Base-by-base conservation (phyloP, 352 stramenopile genomes). In the Pilasporangium apinafurcum region DNA sequence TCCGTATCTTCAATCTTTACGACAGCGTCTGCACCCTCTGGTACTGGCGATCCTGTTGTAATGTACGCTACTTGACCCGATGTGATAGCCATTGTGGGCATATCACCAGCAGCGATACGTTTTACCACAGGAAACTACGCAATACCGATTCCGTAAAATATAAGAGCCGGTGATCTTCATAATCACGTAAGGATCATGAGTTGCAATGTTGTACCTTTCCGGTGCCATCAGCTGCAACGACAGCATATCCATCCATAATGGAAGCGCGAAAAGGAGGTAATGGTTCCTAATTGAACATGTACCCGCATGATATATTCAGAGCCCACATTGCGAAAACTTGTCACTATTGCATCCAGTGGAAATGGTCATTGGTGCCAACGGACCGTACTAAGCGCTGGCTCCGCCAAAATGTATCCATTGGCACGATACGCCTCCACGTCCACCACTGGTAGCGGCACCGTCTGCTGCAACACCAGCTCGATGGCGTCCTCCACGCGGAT, bases 201-300 rank as follows among this genome's bases (percentile, higher is more conserved):
- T 26, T 1, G 22, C 4, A 20, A 39, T 10, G 25, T 25, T 1
- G 18, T 52, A 86, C 77, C 39, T 68, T 67, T 25, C 85, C 86
- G 17, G 75, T 62, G 43, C 82, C 82, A 29, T 95, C 80, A 7
- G 75, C 68, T n/a, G 84, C 77, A 2, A 95, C 60, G 0, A 98
- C 85, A 6, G 94, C 95, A 64, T 98, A 99, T 24, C 96, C 96
- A 68, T 99, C 96, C 94, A 98, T 99, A 37, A 98, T 97, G 32
- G 90, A 97, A 22, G 95, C 92, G n/a, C 86, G 87, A 54, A 98
- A 98, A 5, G 88, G 74, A 5, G 96, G 96, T 48, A 98, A 68
- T n/a, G 91, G 81, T 34, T 94, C 84, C 67, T 86, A 43, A 14
- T 40, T 16, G 17, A 9, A 35, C 25, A 2, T 14, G 29, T 14